Conservation (phyloP, 306 rosid genomes). For the Vachellia collinsii region DNA sequence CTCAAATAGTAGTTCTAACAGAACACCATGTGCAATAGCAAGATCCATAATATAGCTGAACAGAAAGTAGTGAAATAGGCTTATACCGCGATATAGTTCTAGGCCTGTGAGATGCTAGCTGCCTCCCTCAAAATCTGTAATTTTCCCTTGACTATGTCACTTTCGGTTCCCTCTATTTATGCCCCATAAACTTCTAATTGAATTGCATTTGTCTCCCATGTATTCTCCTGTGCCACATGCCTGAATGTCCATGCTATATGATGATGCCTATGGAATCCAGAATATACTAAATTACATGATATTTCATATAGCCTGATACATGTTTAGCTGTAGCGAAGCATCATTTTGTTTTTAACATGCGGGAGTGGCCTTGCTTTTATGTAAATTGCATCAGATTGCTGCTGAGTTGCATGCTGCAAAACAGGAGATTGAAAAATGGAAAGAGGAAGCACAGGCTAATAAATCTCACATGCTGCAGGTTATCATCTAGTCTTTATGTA, state of each 20-base stretch:
- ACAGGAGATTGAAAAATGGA: constrained; percentile 76
- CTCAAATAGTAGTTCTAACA: background rate
- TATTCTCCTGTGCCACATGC: background rate
- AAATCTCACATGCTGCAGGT: constrained; percentile 96
- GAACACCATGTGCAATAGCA: background rate
- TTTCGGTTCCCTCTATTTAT: background rate
- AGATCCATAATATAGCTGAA: background rate
- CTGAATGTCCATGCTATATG: background rate
- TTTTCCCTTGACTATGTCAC: background rate
- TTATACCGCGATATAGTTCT: background rate
- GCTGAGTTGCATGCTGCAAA: constrained; percentile 63
- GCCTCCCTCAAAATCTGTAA: background rate
- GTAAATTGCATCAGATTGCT: constrained; percentile 51
- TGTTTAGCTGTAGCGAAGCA: background rate
- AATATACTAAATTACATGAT: background rate
- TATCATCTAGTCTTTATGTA: constrained; percentile 23
- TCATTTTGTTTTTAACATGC: constrained; percentile 9
- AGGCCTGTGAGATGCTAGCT: background rate
- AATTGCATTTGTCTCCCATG: background rate
- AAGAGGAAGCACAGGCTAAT: constrained; percentile 77
- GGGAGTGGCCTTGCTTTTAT: constrained; percentile 29
- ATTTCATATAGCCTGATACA: background rate
- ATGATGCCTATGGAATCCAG: background rate
- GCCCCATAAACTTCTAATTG: background rate
- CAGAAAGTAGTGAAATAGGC: background rate